A percentile compares a stretch with the other conserved stretches of the same genome.
Conservation (phyloP, 164 flowering plant species). For the Stephania yunnanensis region DNA sequence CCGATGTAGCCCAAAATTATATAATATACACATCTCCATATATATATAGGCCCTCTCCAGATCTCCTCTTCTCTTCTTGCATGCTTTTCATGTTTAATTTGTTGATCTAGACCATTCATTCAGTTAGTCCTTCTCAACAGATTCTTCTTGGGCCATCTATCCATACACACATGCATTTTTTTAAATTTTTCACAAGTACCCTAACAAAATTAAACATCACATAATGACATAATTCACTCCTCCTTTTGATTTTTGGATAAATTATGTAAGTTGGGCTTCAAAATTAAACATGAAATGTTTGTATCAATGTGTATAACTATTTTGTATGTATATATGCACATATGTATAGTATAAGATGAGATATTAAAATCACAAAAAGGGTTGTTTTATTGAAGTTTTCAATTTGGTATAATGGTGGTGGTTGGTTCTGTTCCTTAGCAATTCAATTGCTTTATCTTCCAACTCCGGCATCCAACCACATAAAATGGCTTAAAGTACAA, state of each 20-base stretch:
- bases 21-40: background rate
- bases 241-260: no score
- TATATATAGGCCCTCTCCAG: background rate
- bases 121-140: background rate
- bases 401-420: conserved; percentile 20
- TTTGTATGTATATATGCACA: no score
- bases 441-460: conserved; percentile 25
- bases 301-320: background rate
- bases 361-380: no score
- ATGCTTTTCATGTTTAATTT: background rate
- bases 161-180: no score
- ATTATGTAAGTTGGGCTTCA: background rate
- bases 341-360: no score
- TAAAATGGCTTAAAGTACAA: conserved; percentile 1
- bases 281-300: background rate
- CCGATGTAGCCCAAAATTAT: background rate
- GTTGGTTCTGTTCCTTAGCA: conserved; percentile 21
- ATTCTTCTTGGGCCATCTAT: background rate
- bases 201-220: background rate
- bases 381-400: background rate
- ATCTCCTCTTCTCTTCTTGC: background rate
- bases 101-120: background rate
- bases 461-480: conserved; percentile 24
- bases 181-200: no score
- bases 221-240: background rate